phyloP scores from a whole-genome alignment of 352 stramenopile species.

The Globisporangium nodosum region DNA sequence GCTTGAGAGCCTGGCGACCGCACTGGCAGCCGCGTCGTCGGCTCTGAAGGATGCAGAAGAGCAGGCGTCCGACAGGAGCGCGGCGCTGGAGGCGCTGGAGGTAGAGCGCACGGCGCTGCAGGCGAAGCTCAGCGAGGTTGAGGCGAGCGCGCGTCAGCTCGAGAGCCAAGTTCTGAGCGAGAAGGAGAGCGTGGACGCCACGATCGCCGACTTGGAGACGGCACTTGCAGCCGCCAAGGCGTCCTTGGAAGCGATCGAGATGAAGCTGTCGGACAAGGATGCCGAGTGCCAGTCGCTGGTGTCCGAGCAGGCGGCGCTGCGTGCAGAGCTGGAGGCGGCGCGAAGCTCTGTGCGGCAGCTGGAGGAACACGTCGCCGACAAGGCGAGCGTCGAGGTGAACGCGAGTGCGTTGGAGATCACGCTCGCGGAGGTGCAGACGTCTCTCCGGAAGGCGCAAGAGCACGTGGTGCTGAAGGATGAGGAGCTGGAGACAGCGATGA shows the following conservation, averaged over 20 bases:
- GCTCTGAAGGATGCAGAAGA: neutral
- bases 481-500: neutral
- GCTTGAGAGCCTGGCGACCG: slow-evolving; percentile 1
- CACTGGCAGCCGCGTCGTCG: neutral
- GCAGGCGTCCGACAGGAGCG: neutral
- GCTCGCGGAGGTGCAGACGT: neutral
- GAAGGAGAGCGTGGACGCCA: neutral
- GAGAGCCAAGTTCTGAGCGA: neutral
- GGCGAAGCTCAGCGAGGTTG: neutral
- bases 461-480: slow-evolving; percentile 6
- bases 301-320: neutral
- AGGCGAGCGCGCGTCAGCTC: neutral
- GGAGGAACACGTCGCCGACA: slow-evolving; percentile 4
- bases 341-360: neutral
- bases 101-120: neutral
- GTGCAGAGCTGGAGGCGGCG: neutral
- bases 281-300: neutral
- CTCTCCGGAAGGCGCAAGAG: neutral
- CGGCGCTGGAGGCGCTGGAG: neutral
- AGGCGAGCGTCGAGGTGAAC: neutral
- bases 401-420: neutral
- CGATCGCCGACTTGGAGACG: neutral
- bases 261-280: neutral
- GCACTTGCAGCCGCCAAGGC: neutral
- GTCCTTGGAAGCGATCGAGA: neutral